These are phyloP conservation scores for Lagenaria siceraria DNA, from an alignment of 306 rosid genomes.

Conservation along the genomic window DNA sequence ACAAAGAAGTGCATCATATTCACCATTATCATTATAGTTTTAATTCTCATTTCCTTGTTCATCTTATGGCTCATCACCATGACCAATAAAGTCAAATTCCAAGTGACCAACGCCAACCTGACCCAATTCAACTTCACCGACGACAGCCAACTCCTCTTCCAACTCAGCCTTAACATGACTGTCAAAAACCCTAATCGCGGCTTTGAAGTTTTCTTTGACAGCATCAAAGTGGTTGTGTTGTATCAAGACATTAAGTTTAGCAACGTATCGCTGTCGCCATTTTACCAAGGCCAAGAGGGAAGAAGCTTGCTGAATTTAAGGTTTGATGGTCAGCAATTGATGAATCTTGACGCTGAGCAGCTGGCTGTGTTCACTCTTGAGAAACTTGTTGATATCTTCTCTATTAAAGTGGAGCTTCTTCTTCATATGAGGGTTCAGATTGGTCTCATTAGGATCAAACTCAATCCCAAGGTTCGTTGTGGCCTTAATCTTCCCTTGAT, in stretches of 20 bases:
- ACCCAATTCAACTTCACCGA: background rate
- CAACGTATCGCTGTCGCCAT: background rate
- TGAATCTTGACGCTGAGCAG: background rate
- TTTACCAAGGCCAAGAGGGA: background rate
- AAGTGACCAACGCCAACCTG: background rate
- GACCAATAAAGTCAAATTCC: background rate
- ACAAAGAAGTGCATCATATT: background rate
- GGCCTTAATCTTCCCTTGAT: slow-evolving; percentile 31
- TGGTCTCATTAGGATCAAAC: slow-evolving; percentile 17
- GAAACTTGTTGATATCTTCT: slow-evolving; percentile 10
- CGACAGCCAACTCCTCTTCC: background rate
- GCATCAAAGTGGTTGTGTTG: background rate
- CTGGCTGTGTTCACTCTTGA: background rate
- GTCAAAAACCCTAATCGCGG: background rate
- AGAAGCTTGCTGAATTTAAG: background rate
- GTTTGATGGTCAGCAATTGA: background rate
- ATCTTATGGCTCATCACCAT: background rate
- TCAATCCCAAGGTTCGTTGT: slow-evolving; percentile 38
- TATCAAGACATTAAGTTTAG: background rate
- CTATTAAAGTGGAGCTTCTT: slow-evolving; percentile 19
- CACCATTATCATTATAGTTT: background rate
- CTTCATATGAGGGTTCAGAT: slow-evolving; percentile 25
- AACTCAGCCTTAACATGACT: background rate
- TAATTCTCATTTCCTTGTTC: background rate
- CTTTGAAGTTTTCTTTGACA: background rate